A percentile compares a stretch with the other conserved stretches of the same genome.
Conservation (phyloP, 768 basidiomycete species). For the Termitomyces sp. region DNA sequence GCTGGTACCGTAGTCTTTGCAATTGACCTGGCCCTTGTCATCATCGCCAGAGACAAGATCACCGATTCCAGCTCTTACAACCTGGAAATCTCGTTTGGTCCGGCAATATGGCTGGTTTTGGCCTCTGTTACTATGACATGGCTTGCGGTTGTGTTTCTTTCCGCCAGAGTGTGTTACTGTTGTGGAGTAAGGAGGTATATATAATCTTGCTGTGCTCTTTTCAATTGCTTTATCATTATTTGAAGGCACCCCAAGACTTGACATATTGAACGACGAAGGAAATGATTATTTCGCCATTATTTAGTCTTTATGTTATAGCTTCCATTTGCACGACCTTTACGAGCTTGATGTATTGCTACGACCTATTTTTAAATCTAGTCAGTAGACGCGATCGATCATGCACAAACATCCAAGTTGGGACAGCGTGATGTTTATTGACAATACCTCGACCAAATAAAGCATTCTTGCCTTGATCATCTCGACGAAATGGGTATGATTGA, state of each 20-base stretch:
- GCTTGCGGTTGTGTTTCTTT: constrained; percentile 55
- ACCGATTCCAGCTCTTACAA: constrained; percentile 29
- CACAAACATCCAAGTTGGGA: background rate
- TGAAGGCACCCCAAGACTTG: background rate
- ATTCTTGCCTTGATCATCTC: background rate
- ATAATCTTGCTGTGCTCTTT: background rate
- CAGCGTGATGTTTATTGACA: constrained; percentile 6
- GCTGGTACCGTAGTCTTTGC: constrained; percentile 51
- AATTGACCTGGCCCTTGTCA: constrained; percentile 57
- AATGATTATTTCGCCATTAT: too few relatives aligned
- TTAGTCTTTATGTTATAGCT: background rate
- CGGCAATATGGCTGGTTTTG: constrained; percentile 71
- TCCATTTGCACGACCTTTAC: background rate
- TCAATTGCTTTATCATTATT: background rate
- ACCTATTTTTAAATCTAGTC: background rate
- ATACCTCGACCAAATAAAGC: constrained; percentile 1
- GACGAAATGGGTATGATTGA: constrained; percentile 34
- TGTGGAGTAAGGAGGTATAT: constrained; percentile 53
- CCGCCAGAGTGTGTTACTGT: constrained; percentile 61
- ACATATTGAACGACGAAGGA: background rate
- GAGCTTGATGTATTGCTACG: background rate
- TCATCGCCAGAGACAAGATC: constrained; percentile 44
- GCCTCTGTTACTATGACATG: constrained; percentile 50
- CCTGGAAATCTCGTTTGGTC: constrained; percentile 54
- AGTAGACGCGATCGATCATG: background rate